Evolutionary conservation across 2,329 filamentous ascomycete genomes (phyloP), one percentile per base, ranked within the genome.

Genomic region (Aaosphaeria pasadenensis): DNA sequence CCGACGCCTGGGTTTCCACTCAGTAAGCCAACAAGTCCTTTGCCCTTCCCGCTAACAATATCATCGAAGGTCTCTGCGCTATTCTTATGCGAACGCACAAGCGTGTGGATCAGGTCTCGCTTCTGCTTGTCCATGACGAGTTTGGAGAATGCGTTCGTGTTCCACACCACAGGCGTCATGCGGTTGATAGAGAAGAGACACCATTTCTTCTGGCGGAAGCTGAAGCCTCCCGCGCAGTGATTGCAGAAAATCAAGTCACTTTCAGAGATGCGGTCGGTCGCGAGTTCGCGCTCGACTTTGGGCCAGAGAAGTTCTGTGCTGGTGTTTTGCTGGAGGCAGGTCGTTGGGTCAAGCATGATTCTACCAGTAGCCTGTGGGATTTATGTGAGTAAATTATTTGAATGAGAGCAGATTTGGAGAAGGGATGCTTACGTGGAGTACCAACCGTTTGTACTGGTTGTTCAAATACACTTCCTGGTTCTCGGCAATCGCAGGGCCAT

Each of bases 1-100:
- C 89, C 89, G 0, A 88, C 91, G 17, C 89, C 89, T 0, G 89
- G 89, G 7, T 87, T 86, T 2, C 89, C 89, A 57, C 92, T 88
- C 1, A 94, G 79, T 4, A 94, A 85, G 38, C 79, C 76, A 33
- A 94, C 88, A 6, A 94, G 81, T 1, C 90, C 89, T 59, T 87
- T 88, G 49, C 89, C 89, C 67, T 94, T 95, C 59, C 88, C 89
- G 57, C 72, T 70, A 6, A 75, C 68, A 7, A 75, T 70, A 50
- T 76, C 89, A 66, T 92, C 88, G 53, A 91, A 89, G 49, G 85
- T 90, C 60, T 87, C 32, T 7, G 45, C 11, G n/a, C 32, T 30
- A 30, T 45, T 7, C 5, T 13, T 42, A 28, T 47, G 45, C 11
- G 13, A n/a, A 4, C 11, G 35, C 7, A 44, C 43, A 3, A 44